Percentiles rank a stretch among this genome's conserved stretches.
These are phyloP conservation scores for Leccinum aurantiacum DNA, from an alignment of 768 basidiomycete genomes.

Conservation along the genomic window DNA sequence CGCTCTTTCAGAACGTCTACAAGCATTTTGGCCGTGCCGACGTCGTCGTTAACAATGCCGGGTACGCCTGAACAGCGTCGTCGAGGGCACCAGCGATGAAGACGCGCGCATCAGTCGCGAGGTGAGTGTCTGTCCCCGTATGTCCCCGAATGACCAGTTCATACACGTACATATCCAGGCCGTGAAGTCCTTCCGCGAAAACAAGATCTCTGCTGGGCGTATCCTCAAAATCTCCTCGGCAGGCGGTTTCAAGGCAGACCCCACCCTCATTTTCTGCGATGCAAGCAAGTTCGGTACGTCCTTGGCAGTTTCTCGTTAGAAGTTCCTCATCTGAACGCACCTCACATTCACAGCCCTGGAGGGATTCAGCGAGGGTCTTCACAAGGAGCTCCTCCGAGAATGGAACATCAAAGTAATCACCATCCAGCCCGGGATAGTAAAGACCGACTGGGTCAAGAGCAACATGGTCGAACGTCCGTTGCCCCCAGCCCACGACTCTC, in stretches of 20 bases:
- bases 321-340: background rate
- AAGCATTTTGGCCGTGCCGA: constrained; percentile 33
- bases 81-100: constrained; percentile 27
- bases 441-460: constrained; percentile 21
- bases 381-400: constrained; percentile 23
- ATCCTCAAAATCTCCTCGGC: constrained; percentile 24
- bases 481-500: constrained; percentile 15
- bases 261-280: constrained; percentile 20
- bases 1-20: constrained; percentile 24
- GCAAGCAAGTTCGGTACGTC: constrained; percentile 26
- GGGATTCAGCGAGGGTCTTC: constrained; percentile 26
- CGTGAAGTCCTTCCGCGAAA: constrained; percentile 33
- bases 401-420: constrained; percentile 30
- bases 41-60: constrained; percentile 37
- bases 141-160: background rate
- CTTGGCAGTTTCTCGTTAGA: background rate
- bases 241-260: constrained; percentile 18
- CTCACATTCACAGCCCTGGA: constrained; percentile 23
- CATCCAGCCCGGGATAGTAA: constrained; percentile 21
- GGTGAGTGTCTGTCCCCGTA: constrained; percentile 4
- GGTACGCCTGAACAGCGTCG: constrained; percentile 21
- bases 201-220: constrained; percentile 23
- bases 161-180: constrained; percentile 6
- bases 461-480: constrained; percentile 17
- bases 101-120: constrained; percentile 26